Base-by-base conservation (phyloP, 169 alveolate species). In the Theileria equi region DNA sequence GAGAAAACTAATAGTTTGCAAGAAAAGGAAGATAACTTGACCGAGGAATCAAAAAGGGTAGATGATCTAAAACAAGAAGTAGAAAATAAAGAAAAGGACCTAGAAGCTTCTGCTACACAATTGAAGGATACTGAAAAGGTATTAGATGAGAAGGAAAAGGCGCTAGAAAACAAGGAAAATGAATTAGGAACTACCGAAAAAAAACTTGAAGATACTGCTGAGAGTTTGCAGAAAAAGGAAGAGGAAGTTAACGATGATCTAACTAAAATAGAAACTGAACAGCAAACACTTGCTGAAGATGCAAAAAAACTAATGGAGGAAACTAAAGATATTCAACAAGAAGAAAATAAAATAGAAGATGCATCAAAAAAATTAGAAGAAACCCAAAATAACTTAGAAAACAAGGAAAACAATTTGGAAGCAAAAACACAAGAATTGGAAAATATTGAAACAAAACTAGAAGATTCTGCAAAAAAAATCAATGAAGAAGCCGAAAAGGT, bases 101-200 rank as follows among this genome's bases (percentile, higher is more conserved):
- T 45, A 17, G 57, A 84, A 25, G 16, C 49, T 23, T 16, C 49
- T 36, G 17, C 28, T 3, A 58, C n/a, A 1, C 23, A 36, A n/a
- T 29, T 2, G 10, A 21, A 34, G 31, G 62, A 47, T 21, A 31
- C 41, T 26, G 44, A 60, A 29, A 43, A 38, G 34, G 26, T 6
- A n/a, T 44, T 54, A 16, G 32, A 34, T 43, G 4, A 73, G 45
- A 1, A 29, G 25, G 35, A 23, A 17, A 65, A 64, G 0, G 76
- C 58, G 38, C 54, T 54, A 25, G 70, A 73, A 23, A 23, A 48
- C 38, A 67, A 63, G 19, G 68, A 40, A 35, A 55, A 63, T 17
- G 71, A 44, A 3, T 68, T 78, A 7, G 77, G 53, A 5, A 21
- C 47, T 31, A 70, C 48, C 5, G 74, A 59, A 35, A 19, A 5